A percentile compares a stretch with the other conserved stretches of the same genome.
Evolutionary conservation across 2,329 filamentous ascomycete species (phyloP).

Genomic region (Aureobasidium sp.): DNA sequence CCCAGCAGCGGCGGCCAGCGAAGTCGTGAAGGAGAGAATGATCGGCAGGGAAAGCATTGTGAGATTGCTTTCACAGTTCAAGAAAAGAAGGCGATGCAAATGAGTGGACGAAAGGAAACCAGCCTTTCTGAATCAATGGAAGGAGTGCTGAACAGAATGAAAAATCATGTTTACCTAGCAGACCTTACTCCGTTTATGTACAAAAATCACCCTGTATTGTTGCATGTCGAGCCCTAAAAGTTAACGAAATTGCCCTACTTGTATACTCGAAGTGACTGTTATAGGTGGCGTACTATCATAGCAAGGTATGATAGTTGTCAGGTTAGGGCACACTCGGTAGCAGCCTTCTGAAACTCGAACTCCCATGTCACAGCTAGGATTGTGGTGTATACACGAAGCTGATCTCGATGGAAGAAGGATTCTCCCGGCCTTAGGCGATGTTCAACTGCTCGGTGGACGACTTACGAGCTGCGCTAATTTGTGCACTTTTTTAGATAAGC

Average conservation of each 20-base stretch:
- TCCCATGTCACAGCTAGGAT: background rate
- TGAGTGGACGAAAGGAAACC: slow-evolving; percentile 4
- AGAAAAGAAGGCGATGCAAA: background rate
- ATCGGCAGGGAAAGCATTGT: slow-evolving; percentile 14
- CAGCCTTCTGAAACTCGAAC: background rate
- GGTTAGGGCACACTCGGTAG: background rate
- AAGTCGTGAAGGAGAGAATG: slow-evolving; percentile 21
- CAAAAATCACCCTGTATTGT: background rate
- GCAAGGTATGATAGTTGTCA: background rate
- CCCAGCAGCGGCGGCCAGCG: slow-evolving; percentile 26
- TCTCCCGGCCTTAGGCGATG: too few relatives aligned
- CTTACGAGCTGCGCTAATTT: too few relatives aligned
- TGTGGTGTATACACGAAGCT: too few relatives aligned
- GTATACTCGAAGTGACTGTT: background rate
- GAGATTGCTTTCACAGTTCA: background rate
- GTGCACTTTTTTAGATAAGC: too few relatives aligned
- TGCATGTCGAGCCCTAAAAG: background rate
- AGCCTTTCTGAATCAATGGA: background rate
- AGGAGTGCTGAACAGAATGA: background rate
- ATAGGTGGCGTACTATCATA: background rate
- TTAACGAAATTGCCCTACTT: background rate
- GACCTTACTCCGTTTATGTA: background rate
- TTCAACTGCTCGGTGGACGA: too few relatives aligned
- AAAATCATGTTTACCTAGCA: too few relatives aligned
- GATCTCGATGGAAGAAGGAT: too few relatives aligned